Conservation (phyloP, 768 basidiomycete genomes). For the Lactifluus echinatus region DNA sequence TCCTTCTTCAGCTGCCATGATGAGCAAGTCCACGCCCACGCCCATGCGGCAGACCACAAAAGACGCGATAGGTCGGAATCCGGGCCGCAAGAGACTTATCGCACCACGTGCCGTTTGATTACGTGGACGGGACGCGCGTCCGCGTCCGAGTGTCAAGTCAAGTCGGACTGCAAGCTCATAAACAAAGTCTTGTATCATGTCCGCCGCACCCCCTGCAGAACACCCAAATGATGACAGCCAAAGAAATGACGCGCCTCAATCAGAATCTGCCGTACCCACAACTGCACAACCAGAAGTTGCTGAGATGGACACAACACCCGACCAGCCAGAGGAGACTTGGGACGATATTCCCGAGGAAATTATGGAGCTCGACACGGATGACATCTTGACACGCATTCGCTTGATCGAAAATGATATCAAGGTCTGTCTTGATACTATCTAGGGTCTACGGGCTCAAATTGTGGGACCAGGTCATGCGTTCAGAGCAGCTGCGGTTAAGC, state of each 20-base stretch:
- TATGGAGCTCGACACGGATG: slow-evolving; percentile 65
- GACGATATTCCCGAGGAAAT: slow-evolving; percentile 91
- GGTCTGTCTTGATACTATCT: slow-evolving; percentile 34
- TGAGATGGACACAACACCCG: slow-evolving; percentile 68
- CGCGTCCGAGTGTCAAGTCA: too few species aligned
- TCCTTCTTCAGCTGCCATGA: slow-evolving; percentile 31
- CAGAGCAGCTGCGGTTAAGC: slow-evolving; percentile 82
- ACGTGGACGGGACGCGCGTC: slow-evolving; percentile 17
- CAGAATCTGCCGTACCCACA: slow-evolving; percentile 30
- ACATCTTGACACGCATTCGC: slow-evolving; percentile 81
- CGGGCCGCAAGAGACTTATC: background rate
- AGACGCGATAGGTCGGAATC: slow-evolving; percentile 4
- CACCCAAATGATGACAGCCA: slow-evolving; percentile 7
- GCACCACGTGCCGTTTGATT: background rate
- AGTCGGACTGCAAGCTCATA: too few species aligned
- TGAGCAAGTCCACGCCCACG: background rate
- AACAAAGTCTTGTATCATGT: slow-evolving; percentile 6
- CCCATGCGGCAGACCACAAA: background rate
- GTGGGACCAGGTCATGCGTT: slow-evolving; percentile 81
- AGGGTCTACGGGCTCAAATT: background rate
- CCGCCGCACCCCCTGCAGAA: slow-evolving; percentile 12
- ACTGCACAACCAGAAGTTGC: slow-evolving; percentile 27
- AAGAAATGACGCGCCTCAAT: slow-evolving; percentile 35
- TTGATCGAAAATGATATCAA: slow-evolving; percentile 97
- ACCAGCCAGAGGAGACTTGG: slow-evolving; percentile 73